Base-by-base conservation (phyloP, 2,329 filamentous ascomycete genomes). In the Neofusicoccum laricinum region DNA sequence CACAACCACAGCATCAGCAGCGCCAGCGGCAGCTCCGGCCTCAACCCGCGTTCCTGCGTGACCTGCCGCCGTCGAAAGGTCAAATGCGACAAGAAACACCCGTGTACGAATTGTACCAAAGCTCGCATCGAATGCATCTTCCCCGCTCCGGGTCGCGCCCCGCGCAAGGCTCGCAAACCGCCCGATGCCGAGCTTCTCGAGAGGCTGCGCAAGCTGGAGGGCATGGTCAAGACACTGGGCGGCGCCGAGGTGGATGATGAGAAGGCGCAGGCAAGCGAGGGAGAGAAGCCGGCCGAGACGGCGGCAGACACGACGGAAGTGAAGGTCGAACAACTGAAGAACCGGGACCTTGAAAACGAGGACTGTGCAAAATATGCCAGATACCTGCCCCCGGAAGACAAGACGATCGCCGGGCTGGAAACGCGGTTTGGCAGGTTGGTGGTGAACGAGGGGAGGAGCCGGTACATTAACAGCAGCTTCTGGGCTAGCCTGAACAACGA, bases 401-500 rank as follows among this genome's bases (percentile, higher is more conserved):
- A 71, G 46, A 75, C 69, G 30, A 69, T 75, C 0, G 72, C 76
- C 46, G 74, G 74, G n/a, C 67, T 78, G 25, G 79, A 83, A 70
- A 84, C 78, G 49, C 81, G 86, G 63, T 89, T 90, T 74, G 89
- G 90, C 2, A 81, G 89, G 36, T 76, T 93, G 61, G 88, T 93
- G 0, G 78, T 92, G 40, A 88, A 89, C 67, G 88, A 92, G 63
- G 88, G 88, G 43, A 86, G 85, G 65, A 88, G 86, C 63, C 81
- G 89, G 72, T 93, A 93, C 72, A 86, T 93, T 68, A 91, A 89
- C 77, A 91, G 87, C 73, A 88, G 86, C 6, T 91, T 93, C 71
- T 92, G 89, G 89, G 86, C 89, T 19, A 90, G 86, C 67, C 81
- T 93, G 59, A 90, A 88, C 66, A 90, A 92, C 61, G 90, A 93